Base-by-base conservation (phyloP, 805 yeast species). In the Metschnikowia sp. region DNA sequence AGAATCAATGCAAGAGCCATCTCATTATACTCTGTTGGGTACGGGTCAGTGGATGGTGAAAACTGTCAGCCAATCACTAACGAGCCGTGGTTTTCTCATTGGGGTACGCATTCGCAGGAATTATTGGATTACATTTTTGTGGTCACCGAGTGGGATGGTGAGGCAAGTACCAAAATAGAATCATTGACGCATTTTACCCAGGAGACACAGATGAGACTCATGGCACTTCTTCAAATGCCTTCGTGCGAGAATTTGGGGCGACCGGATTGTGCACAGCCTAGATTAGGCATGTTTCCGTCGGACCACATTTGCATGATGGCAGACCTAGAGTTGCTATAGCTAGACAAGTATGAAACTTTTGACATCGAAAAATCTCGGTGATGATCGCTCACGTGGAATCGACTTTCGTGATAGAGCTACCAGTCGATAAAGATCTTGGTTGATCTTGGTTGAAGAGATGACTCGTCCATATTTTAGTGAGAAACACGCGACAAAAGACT, bases 241-340 rank as follows among this genome's bases (percentile, higher is more conserved):
- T 18, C 39, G 4, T 22, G n/a, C 30, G 42, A 35, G 8, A 42
- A 36, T 12, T 36, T 40, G 45, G 38, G 34, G 8, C 44, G 26
- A 18, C 28, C 28, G n/a, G 42, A 40, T 10, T 7, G 8, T 12
- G n/a, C 39, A 3, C 45, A 32, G 33, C 44, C 49, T 13, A 32
- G 28, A 11, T 13, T 45, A 10, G 49, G 49, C 4, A 42, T 36
- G n/a, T 40, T 39, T 32, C 39, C 45, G n/a, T 45, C 49, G 4
- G 48, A 45, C 34, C 49, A 45, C 29, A 15, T 40, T 22, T 45
- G 49, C 30, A 40, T 40, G 49, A 45, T 45, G 49, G 49, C 45
- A 5, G 49, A 45, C 26, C 22, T 45, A 26, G 45, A 45, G 29
- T 40, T 45, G 39, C 15, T 40, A 10, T 15, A 15, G 15, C 15